Evolutionary conservation across 805 yeast species (phyloP).

Genomic region (Candida anglica): DNA sequence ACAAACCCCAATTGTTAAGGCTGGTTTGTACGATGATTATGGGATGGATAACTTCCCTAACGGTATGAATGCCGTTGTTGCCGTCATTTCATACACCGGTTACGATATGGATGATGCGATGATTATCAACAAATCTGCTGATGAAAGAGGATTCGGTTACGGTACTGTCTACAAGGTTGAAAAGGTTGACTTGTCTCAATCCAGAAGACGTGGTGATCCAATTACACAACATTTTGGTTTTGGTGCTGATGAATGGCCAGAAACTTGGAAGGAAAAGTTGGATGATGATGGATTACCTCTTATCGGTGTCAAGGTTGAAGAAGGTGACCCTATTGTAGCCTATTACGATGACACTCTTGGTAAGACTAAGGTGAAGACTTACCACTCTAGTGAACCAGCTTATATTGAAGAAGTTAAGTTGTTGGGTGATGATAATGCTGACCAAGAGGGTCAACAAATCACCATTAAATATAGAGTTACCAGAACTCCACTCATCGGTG

Average conservation of each 20-base stretch:
- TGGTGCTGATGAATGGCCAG: slow-evolving; percentile 91
- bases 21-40: slow-evolving; percentile 88
- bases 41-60: slow-evolving; percentile 99
- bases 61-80: slow-evolving; percentile 97
- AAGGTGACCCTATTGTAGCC: slow-evolving; percentile 95
- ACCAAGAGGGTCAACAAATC: slow-evolving; percentile 75
- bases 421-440: slow-evolving; percentile 75
- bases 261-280: slow-evolving; percentile 79
- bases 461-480: slow-evolving; percentile 89
- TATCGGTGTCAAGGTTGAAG: slow-evolving; percentile 82
- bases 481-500: slow-evolving; percentile 93
- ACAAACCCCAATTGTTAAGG: slow-evolving; percentile 95
- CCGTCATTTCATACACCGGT: slow-evolving; percentile 97
- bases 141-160: slow-evolving; percentile 96
- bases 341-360: slow-evolving; percentile 88
- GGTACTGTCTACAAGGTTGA: slow-evolving; percentile 96
- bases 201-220: slow-evolving; percentile 89
- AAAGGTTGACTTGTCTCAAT: slow-evolving; percentile 74
- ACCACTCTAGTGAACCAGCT: slow-evolving; percentile 92
- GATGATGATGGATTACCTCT: slow-evolving; percentile 92
- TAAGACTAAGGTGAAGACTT: slow-evolving; percentile 86
- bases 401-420: slow-evolving; percentile 93
- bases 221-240: slow-evolving; percentile 92
- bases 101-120: slow-evolving; percentile 99
- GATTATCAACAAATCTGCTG: slow-evolving; percentile 96